These are phyloP conservation scores for Acacia confusa DNA, from an alignment of 306 rosid genomes.

Conservation along the genomic window DNA sequence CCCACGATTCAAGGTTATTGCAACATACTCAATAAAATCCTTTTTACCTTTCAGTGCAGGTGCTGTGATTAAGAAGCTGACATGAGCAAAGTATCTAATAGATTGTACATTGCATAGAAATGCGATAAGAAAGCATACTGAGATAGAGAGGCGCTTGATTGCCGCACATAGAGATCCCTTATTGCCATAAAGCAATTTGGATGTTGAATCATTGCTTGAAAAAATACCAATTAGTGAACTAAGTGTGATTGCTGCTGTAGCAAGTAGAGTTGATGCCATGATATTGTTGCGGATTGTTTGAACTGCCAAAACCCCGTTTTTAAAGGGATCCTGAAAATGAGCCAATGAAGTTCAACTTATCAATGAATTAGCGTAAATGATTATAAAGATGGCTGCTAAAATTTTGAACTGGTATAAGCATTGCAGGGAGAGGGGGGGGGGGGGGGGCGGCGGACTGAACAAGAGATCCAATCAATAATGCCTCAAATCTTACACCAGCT, in stretches of 20 bases:
- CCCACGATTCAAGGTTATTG: conserved; percentile 71
- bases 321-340: conserved; percentile 81
- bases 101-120: conserved; percentile 90
- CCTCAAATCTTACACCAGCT: conserved; percentile 3
- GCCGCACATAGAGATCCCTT: conserved; percentile 52
- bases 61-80: conserved; percentile 83
- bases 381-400: conserved; percentile 6
- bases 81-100: conserved; percentile 88
- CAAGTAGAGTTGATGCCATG: conserved; percentile 90
- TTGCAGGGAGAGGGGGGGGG: no score
- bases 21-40: conserved; percentile 60
- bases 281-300: conserved; percentile 94
- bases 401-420: not conserved
- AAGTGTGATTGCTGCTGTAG: conserved; percentile 88
- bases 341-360: conserved; percentile 21
- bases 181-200: conserved; percentile 62
- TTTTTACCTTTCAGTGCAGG: conserved; percentile 57
- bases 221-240: conserved; percentile 86
- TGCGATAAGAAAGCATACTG: conserved; percentile 83
- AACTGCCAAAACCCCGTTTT: conserved; percentile 79
- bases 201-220: conserved; percentile 52
- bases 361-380: not conserved
- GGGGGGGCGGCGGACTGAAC: no score
- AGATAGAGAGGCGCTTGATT: conserved; percentile 70
- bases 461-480: not conserved